Evolutionary conservation across 345 rosid species (phyloP).

Genomic region (Eucalyptus grandis): DNA sequence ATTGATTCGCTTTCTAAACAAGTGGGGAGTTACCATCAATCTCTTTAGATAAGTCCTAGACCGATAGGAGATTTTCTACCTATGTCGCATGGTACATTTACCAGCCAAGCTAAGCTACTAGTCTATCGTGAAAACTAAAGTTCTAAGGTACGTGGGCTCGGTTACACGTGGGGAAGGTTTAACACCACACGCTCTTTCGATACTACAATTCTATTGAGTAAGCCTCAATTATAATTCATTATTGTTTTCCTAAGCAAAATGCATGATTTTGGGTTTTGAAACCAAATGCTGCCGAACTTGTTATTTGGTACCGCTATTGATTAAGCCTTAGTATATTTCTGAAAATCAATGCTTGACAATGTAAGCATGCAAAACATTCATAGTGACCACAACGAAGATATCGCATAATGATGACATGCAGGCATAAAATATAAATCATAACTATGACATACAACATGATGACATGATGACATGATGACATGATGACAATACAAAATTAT

Average conservation of each 20-base stretch:
- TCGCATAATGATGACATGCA: background rate
- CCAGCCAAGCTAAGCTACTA: background rate
- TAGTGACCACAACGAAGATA: background rate
- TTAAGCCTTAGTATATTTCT: background rate
- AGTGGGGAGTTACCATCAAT: background rate
- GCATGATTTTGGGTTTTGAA: background rate
- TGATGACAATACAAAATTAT: background rate
- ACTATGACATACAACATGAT: background rate
- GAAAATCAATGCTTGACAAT: background rate
- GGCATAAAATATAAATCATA: background rate
- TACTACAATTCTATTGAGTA: background rate
- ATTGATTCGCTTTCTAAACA: background rate
- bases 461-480: background rate
- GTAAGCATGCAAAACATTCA: background rate
- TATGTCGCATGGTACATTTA: background rate
- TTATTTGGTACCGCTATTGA: background rate
- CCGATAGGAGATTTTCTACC: background rate
- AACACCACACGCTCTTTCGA: background rate
- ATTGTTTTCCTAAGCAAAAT: background rate
- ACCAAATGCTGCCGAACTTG: background rate
- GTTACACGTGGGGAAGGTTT: background rate
- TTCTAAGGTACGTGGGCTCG: background rate
- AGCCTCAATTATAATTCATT: background rate
- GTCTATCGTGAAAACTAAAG: background rate
- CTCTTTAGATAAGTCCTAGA: background rate